Percentiles rank a stretch among this genome's conserved stretches.
phyloP scores from a whole-genome alignment of 2,329 filamentous ascomycete species.

The Chaetomium olivaceum region DNA sequence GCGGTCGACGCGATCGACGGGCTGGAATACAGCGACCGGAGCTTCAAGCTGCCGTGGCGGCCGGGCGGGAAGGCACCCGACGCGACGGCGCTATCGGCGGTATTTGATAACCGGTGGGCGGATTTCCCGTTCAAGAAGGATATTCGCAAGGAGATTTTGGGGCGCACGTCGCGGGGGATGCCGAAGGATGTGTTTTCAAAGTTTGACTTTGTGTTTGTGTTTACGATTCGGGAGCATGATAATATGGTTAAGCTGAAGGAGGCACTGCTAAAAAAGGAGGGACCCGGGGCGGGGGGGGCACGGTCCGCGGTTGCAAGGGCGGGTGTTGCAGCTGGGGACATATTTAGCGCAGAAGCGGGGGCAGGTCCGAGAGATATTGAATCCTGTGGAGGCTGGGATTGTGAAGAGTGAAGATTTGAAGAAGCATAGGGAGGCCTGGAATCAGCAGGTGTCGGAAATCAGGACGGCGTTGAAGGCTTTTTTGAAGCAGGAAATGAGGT shows the following conservation, averaged over 20 bases:
- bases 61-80: slow-evolving; percentile 24
- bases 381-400: background rate
- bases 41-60: slow-evolving; percentile 21
- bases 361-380: slow-evolving; percentile 17
- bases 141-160: slow-evolving; percentile 20
- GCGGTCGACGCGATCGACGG: slow-evolving; percentile 27
- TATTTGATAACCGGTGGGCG: slow-evolving; percentile 35
- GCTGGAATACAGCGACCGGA: slow-evolving; percentile 28
- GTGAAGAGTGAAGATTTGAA: background rate
- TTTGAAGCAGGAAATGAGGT: slow-evolving; percentile 31
- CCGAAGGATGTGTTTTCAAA: slow-evolving; percentile 28
- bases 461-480: slow-evolving; percentile 33
- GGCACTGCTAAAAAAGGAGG: slow-evolving; percentile 23
- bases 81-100: slow-evolving; percentile 25
- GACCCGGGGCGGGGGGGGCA: background rate
- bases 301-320: slow-evolving; percentile 30
- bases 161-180: slow-evolving; percentile 28
- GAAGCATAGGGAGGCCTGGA: slow-evolving; percentile 29
- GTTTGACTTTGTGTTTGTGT: slow-evolving; percentile 36
- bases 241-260: slow-evolving; percentile 33
- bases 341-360: slow-evolving; percentile 22
- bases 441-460: slow-evolving; percentile 30
- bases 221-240: slow-evolving; percentile 34
- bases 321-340: slow-evolving; percentile 34
- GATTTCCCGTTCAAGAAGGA: slow-evolving; percentile 30